phyloP scores from a whole-genome alignment of 2,329 filamentous ascomycete genomes.

The Alternaria incomplexa region DNA sequence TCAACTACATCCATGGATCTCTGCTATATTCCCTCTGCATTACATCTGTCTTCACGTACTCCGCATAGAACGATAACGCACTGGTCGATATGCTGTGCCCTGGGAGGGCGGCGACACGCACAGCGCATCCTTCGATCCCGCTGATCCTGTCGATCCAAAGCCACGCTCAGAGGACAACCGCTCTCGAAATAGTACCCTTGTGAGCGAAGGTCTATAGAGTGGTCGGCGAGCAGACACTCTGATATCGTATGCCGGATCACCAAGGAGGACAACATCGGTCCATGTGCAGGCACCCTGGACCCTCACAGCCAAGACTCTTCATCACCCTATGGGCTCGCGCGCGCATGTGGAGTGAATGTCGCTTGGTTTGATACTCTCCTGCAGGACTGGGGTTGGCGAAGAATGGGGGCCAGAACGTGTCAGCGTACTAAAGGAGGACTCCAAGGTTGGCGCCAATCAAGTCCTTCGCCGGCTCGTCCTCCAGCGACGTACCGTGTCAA shows the following conservation, averaged over 20 bases:
- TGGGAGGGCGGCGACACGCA: slow-evolving; percentile 6
- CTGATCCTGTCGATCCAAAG: slow-evolving; percentile 10
- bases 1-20: slow-evolving; percentile 9
- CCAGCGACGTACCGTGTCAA: neutral
- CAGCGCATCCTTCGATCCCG: slow-evolving; percentile 5
- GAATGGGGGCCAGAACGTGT: slow-evolving; percentile 22
- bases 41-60: neutral
- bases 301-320: slow-evolving; percentile 6
- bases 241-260: neutral
- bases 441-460: neutral
- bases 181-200: slow-evolving; percentile 1
- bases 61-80: neutral
- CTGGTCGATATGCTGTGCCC: neutral
- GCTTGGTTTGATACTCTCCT: slow-evolving; percentile 1
- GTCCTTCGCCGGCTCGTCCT: neutral
- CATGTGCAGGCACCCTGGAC: neutral
- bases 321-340: slow-evolving; percentile 7
- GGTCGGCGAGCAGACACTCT: slow-evolving; percentile 12
- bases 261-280: slow-evolving; percentile 1
- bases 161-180: slow-evolving; percentile 9
- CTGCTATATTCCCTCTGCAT: neutral
- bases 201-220: slow-evolving; percentile 6
- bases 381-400: slow-evolving; percentile 30
- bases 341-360: slow-evolving; percentile 6
- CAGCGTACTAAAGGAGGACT: neutral